Percentiles rank a stretch among this genome's conserved stretches.
Evolutionary conservation across 78 protist genomes (phyloP).

Genomic region (Dictyostelium citrinum): DNA sequence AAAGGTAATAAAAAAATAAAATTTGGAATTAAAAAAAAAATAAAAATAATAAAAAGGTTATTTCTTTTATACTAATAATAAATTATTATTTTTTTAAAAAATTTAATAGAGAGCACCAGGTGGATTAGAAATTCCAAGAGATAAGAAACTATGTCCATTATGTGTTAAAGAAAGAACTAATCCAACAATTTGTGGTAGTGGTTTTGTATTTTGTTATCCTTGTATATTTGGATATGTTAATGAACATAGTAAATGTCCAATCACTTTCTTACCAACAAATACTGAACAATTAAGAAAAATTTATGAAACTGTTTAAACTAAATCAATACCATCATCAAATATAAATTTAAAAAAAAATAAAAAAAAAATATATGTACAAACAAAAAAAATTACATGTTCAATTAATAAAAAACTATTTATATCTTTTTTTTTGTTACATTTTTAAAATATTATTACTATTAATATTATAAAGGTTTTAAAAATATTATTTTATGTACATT

Average conservation of each 20-base stretch:
- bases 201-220: constrained; percentile 77
- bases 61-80: no score
- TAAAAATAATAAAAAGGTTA: no score
- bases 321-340: background rate
- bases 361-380: background rate
- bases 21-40: no score
- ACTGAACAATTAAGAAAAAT: constrained; percentile 68
- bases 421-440: background rate
- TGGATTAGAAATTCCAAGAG: constrained; percentile 66
- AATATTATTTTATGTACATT: background rate
- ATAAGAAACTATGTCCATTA: constrained; percentile 57
- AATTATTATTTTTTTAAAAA: no score
- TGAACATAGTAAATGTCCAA: constrained; percentile 68
- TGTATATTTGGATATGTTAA: constrained; percentile 53
- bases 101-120: constrained; percentile 11
- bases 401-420: background rate
- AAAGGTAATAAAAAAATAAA: background rate
- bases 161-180: constrained; percentile 56
- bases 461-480: background rate
- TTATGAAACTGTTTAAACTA: constrained; percentile 66
- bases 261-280: constrained; percentile 44
- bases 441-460: no score
- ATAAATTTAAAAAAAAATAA: background rate
- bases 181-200: constrained; percentile 76
- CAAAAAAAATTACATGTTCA: no score